Base-by-base conservation (phyloP, 495 filamentous ascomycete genomes). In the Thermochaetoides thermophila region DNA sequence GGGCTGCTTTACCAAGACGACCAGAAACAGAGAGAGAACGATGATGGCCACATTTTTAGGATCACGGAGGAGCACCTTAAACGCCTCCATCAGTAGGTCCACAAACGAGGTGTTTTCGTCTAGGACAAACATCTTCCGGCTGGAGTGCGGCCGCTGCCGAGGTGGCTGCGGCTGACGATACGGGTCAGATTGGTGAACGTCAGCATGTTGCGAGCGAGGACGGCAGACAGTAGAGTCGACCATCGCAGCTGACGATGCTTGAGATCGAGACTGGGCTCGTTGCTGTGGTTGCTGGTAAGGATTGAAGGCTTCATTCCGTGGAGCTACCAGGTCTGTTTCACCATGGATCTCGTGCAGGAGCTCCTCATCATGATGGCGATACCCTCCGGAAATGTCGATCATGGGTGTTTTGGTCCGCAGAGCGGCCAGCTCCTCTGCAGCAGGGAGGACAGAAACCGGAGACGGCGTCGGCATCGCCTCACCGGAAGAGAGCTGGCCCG, bases 21-120 rank as follows among this genome's bases (percentile, higher is more conserved):
- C 47, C 7, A 80, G 59, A 8, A 82, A 48, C 5, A 75, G 19
- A 35, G 69, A 69, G 17, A 87, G 61, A 3, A 76, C 35, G 1
- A 67, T 56, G 28, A 91, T 78, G 4, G 66, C 61, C 1, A 87
- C 55, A 44, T 91, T 91, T 43, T 75, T 72, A 29, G 62, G 61
- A 47, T 92, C 84, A 24, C 66, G 61, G 21, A 44, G 29, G 30
- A 34, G 57, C 1, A 84, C 68, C 23, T 69, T 64, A 39, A 82
- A 47, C 15, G 81, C 83, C 39, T 81, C 79, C 22, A 71, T 50
- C 13, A 89, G 30, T 12, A 92, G 62, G 14, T 72, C 71, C 0
- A 59, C 55, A 4, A 82, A 63, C 5, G 56, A 57, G 0, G 54
- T 51, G 15, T 61, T 53, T 17, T 68, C 46, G 31, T 53, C 37